Evolutionary conservation across 2,329 filamentous ascomycete genomes (phyloP).

Genomic region (Cyphellophora europaea): DNA sequence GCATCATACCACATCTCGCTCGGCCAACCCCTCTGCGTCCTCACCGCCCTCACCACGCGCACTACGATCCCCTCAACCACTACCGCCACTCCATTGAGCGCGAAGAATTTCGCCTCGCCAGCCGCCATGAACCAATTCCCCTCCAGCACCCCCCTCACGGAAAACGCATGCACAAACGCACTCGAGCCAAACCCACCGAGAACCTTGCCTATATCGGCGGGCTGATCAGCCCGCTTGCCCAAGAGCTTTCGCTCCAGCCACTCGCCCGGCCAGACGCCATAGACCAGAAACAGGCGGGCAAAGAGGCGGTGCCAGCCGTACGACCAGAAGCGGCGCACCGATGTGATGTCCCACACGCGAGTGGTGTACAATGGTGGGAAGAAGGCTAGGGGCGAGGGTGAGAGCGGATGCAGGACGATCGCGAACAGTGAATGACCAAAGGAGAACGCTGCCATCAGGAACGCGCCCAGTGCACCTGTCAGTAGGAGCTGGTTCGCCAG

Average conservation of each 20-base stretch:
- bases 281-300: slow-evolving; percentile 34
- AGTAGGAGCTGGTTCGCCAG: slow-evolving; percentile 26
- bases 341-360: slow-evolving; percentile 30
- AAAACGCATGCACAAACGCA: slow-evolving; percentile 32
- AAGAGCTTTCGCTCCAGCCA: slow-evolving; percentile 31
- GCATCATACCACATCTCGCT: slow-evolving; percentile 23
- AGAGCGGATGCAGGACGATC: slow-evolving; percentile 28
- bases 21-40: slow-evolving; percentile 11
- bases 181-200: slow-evolving; percentile 32
- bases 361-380: slow-evolving; percentile 36
- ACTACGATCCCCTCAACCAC: slow-evolving; percentile 21
- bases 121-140: slow-evolving; percentile 24
- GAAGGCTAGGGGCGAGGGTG: slow-evolving; percentile 32
- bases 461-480: slow-evolving; percentile 31
- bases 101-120: slow-evolving; percentile 26
- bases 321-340: slow-evolving; percentile 32
- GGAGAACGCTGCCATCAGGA: slow-evolving; percentile 35
- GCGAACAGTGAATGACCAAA: slow-evolving; percentile 33
- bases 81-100: slow-evolving; percentile 23
- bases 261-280: slow-evolving; percentile 36
- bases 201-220: slow-evolving; percentile 34
- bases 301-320: slow-evolving; percentile 38
- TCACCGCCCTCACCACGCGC: slow-evolving; percentile 12
- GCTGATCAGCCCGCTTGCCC: slow-evolving; percentile 24
- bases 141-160: slow-evolving; percentile 30